Percentiles rank a stretch among this genome's conserved stretches.
These are phyloP conservation scores for Brassica juncea DNA, from an alignment of 345 rosid genomes.

Conservation along the genomic window DNA sequence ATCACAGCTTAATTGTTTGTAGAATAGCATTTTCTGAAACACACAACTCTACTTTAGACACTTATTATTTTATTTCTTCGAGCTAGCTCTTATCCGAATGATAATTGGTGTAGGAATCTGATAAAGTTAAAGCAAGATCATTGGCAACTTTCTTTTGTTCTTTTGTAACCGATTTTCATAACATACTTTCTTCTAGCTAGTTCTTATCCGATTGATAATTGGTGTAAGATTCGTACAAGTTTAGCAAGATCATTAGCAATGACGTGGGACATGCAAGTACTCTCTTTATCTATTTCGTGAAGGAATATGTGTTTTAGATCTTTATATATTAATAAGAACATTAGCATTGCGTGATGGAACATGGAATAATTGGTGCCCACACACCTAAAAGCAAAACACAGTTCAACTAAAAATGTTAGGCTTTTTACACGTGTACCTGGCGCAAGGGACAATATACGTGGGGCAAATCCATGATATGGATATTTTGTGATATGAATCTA, in stretches of 20 bases:
- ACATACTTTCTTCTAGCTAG: constrained; percentile 6
- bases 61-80: not conserved
- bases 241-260: constrained; percentile 2
- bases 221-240: constrained; percentile 20
- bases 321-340: not conserved
- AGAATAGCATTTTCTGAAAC: not conserved
- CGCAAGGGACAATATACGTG: constrained; percentile 1
- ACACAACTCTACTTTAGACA: not conserved
- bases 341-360: constrained; percentile 15
- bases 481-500: constrained; percentile 3
- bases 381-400: not conserved
- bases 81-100: constrained; percentile 24
- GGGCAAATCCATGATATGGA: constrained; percentile 10
- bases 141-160: constrained; percentile 6
- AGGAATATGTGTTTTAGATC: not conserved
- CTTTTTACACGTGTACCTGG: constrained; percentile 5
- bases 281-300: constrained; percentile 28
- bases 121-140: constrained; percentile 14
- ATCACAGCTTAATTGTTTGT: not conserved
- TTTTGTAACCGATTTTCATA: not conserved
- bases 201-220: constrained; percentile 29
- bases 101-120: constrained; percentile 31
- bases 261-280: not conserved
- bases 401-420: not conserved
- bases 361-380: constrained; percentile 29